Base-by-base conservation (phyloP, 495 filamentous ascomycete genomes). In the Podospora australis region DNA sequence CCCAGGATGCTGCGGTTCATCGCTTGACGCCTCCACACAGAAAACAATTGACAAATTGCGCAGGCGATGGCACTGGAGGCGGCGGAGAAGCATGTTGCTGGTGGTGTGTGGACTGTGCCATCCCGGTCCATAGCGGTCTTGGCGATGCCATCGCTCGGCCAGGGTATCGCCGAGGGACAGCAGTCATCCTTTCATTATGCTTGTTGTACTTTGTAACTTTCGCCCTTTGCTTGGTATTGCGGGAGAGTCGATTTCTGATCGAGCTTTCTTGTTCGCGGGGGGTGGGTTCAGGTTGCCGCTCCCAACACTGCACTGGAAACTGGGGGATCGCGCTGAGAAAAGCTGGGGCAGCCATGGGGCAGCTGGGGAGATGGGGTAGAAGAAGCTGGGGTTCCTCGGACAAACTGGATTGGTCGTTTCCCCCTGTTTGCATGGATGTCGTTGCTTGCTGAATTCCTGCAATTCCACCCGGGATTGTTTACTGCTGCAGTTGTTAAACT, bases 101-200 rank as follows among this genome's bases (percentile, higher is more conserved):
- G 52, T 22, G 20, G 30, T 21, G 24, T 38, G 48, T 48, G 56
- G 55, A 48, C 46, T 34, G 57, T 58, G 60, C 54, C 56, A 66
- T 52, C 60, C 63, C 58, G 58, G 52, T 52, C 53, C 35, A 56
- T 61, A 60, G 38, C 28, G 32, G 53, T 9, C 57, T 61, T 61
- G 54, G 54, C 58, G 32, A 41, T 41, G 42, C 17, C 20, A 46
- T 55, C 38, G 44, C 40, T 53, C 58, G 53, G 56, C 53, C 54
- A 59, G 45, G 53, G 58, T 64, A 49, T 49, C 56, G 56, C 63
- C 58, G 63, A 64, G 40, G 34, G 44, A 43, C 46, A n/a, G n/a
- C n/a, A 56, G 41, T 57, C 53, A 59, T 56, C 54, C 38, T 56
- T 46, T 52, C 55, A 56, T 54, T 26, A 39, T 28, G 22, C 20